Conservation (phyloP, 345 rosid species). For the Aethionema arabicum region DNA sequence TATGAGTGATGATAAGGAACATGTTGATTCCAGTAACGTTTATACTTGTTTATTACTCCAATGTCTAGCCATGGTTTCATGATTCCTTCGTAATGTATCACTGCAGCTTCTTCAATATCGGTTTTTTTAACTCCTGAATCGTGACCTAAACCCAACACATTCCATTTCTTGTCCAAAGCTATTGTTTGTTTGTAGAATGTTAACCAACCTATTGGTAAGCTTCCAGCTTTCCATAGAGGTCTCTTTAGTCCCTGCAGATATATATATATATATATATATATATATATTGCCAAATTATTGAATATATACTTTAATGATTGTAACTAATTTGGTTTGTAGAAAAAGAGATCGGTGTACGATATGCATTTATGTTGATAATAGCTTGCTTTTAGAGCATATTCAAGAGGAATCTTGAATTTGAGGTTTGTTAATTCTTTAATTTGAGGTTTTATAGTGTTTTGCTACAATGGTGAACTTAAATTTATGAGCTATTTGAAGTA, state of each 20-base stretch:
- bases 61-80: constrained; percentile 97
- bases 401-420: too few species aligned
- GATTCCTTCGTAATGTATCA: constrained; percentile 82
- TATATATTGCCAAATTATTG: too few species aligned
- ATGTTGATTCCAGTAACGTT: constrained; percentile 67
- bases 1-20: constrained; percentile 49
- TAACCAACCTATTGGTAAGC: constrained; percentile 84
- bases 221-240: constrained; percentile 71
- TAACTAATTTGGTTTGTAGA: too few species aligned
- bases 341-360: too few species aligned
- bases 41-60: constrained; percentile 59
- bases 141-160: constrained; percentile 72
- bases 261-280: not conserved
- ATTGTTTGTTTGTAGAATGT: constrained; percentile 74
- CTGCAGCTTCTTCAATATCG: constrained; percentile 69
- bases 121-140: constrained; percentile 46
- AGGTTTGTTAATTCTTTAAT: too few species aligned
- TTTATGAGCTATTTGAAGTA: too few species aligned
- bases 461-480: too few species aligned
- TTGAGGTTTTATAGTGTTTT: too few species aligned
- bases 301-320: too few species aligned
- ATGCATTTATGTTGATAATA: too few species aligned
- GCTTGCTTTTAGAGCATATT: too few species aligned
- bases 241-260: constrained; percentile 57
- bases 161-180: constrained; percentile 81